Evolutionary conservation across 306 rosid genomes (phyloP).

Genomic region (Quillaja saponaria): DNA sequence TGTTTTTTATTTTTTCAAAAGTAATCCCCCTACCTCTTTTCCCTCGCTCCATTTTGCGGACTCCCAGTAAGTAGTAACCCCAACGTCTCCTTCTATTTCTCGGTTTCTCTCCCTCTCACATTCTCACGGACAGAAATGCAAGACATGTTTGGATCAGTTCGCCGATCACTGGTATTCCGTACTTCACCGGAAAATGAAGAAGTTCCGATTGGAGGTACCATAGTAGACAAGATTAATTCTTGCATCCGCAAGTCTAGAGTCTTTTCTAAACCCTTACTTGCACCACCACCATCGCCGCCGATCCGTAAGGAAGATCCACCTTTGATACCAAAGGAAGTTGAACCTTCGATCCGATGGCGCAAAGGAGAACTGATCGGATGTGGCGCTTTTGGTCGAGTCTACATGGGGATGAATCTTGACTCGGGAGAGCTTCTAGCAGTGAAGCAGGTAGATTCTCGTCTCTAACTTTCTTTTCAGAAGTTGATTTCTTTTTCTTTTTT

Average conservation of each 20-base stretch:
- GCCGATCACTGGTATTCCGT: constrained; percentile 94
- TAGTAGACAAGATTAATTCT: constrained; percentile 74
- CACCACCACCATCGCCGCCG: constrained; percentile 43
- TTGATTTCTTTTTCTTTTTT: constrained; percentile 9
- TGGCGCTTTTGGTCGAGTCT: constrained; percentile 98
- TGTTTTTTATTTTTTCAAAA: constrained; percentile 65
- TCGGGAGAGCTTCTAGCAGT: constrained; percentile 99
- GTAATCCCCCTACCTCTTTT: constrained; percentile 40
- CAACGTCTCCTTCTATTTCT: constrained; percentile 31
- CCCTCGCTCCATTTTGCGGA: constrained; percentile 37
- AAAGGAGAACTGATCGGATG: constrained; percentile 98
- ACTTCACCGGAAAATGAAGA: constrained; percentile 62
- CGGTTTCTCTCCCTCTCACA: constrained; percentile 17
- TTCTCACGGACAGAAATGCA: constrained; percentile 56
- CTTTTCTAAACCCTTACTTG: constrained; percentile 62
- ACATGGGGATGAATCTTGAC: constrained; percentile 98
- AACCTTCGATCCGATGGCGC: constrained; percentile 93
- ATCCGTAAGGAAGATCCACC: constrained; percentile 45
- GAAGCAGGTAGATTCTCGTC: constrained; percentile 62
- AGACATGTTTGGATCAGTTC: constrained; percentile 93
- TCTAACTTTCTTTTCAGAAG: background rate
- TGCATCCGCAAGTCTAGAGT: constrained; percentile 85
- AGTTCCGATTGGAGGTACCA: constrained; percentile 54
- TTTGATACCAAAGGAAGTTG: too few relatives aligned
- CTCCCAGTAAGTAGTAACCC: constrained; percentile 24